Evolutionary conservation across 371 early-diverging fungal species (phyloP).

Genomic region (Mucor irregularis): DNA sequence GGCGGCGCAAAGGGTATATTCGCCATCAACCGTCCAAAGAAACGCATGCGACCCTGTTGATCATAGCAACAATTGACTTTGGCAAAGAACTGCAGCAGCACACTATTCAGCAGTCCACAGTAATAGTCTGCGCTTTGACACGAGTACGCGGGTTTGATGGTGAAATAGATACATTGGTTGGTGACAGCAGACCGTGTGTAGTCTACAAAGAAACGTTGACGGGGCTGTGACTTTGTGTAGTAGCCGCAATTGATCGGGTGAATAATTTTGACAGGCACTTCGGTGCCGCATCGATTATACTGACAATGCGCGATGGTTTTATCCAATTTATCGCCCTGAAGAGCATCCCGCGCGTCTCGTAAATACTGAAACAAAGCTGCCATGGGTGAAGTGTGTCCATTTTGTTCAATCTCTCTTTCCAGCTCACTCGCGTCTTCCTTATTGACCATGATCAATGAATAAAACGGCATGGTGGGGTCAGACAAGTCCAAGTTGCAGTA

Average conservation of each 20-base stretch:
- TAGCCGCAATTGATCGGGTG: constrained; percentile 72
- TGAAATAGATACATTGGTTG: constrained; percentile 66
- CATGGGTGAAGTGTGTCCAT: constrained; percentile 15
- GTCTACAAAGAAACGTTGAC: constrained; percentile 62
- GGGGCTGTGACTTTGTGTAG: constrained; percentile 58
- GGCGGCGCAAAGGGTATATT: constrained; percentile 61
- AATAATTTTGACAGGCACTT: constrained; percentile 55
- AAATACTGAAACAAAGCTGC: constrained; percentile 44
- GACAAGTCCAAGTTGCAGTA: constrained; percentile 18
- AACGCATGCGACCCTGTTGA: constrained; percentile 62
- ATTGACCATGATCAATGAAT: constrained; percentile 60
- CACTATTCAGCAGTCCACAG: constrained; percentile 60
- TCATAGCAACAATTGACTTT: constrained; percentile 59
- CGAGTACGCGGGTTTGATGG: constrained; percentile 30
- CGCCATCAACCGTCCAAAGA: constrained; percentile 66
- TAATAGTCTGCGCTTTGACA: constrained; percentile 44
- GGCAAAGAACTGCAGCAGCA: constrained; percentile 55
- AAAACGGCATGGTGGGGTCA: constrained; percentile 18
- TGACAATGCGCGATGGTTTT: constrained; percentile 54
- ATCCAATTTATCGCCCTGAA: constrained; percentile 44
- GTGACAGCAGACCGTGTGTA: constrained; percentile 38
- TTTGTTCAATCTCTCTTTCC: constrained; percentile 29
- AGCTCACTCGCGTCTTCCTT: constrained; percentile 52
- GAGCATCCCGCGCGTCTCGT: constrained; percentile 38
- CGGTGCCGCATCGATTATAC: constrained; percentile 58